phyloP scores from a whole-genome alignment of 2,329 filamentous ascomycete species.

The Hypoxylon sp. region DNA sequence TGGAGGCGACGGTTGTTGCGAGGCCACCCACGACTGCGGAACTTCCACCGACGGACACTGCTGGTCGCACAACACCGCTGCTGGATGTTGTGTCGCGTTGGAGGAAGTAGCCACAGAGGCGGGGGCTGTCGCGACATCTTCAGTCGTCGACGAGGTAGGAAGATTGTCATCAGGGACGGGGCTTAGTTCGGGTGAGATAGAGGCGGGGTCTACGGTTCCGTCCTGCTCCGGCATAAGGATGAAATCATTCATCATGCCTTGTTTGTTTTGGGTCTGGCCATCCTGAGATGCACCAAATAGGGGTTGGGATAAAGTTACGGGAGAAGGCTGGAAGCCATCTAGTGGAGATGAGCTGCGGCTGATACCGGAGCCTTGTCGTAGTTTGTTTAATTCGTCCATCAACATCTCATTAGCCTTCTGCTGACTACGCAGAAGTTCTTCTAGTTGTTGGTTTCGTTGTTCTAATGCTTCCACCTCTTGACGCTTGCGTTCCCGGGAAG shows the following conservation, averaged over 20 bases:
- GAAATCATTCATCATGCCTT: constrained; percentile 54
- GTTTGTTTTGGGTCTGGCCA: constrained; percentile 42
- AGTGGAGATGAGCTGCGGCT: constrained; percentile 53
- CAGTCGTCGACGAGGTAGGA: constrained; percentile 37
- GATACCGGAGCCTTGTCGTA: constrained; percentile 55
- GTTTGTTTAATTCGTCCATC: constrained; percentile 59
- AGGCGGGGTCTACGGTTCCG: constrained; percentile 67
- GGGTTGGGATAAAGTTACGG: constrained; percentile 66
- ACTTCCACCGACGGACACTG: constrained; percentile 93
- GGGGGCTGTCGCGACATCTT: constrained; percentile 38
- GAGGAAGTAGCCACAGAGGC: constrained; percentile 60
- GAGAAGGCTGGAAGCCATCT: constrained; percentile 55
- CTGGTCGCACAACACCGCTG: constrained; percentile 99
- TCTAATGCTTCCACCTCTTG: constrained; percentile 87
- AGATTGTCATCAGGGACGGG: constrained; percentile 58
- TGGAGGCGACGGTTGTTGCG: constrained; percentile 53
- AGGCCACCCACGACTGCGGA: constrained; percentile 56
- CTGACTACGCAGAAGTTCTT: constrained; percentile 67
- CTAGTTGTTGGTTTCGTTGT: constrained; percentile 75
- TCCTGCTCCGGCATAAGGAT: constrained; percentile 52
- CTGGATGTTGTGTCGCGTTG: constrained; percentile 99
- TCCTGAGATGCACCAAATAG: constrained; percentile 58
- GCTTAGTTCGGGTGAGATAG: constrained; percentile 65
- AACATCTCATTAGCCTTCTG: constrained; percentile 62
- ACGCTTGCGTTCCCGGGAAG: constrained; percentile 92